These are phyloP conservation scores for Phytopythium aichiense DNA, from an alignment of 352 stramenopile genomes.

Conservation along the genomic window DNA sequence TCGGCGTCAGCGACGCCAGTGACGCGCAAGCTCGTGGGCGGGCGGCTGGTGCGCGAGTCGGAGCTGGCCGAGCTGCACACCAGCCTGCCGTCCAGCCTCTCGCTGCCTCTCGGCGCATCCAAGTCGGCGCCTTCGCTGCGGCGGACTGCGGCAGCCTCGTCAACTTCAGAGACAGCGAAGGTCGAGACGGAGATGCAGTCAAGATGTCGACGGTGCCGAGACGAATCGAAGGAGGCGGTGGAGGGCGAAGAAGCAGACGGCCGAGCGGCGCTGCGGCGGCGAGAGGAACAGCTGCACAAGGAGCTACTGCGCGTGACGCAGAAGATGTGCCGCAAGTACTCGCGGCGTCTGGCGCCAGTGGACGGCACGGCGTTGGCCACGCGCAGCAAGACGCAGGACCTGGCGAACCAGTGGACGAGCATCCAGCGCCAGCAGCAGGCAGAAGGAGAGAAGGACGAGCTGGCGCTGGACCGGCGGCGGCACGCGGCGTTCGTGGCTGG, in stretches of 20 bases:
- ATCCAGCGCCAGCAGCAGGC: slow-evolving; percentile 20
- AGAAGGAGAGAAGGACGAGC: slow-evolving; percentile 10
- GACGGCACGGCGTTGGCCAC: slow-evolving; percentile 10
- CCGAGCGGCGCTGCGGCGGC: slow-evolving; percentile 20
- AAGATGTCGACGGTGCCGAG: background rate
- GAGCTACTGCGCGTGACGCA: slow-evolving; percentile 55
- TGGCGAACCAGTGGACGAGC: slow-evolving; percentile 45
- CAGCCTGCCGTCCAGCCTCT: background rate
- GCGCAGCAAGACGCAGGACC: slow-evolving; percentile 28
- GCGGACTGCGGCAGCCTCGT: background rate
- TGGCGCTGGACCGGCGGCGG: slow-evolving; percentile 25
- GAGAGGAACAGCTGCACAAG: slow-evolving; percentile 36
- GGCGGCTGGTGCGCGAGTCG: slow-evolving; percentile 24
- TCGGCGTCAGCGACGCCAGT: slow-evolving; percentile 26
- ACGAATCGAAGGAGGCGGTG: background rate
- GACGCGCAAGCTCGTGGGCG: slow-evolving; percentile 34
- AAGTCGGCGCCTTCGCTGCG: slow-evolving; percentile 2
- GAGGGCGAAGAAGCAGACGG: slow-evolving; percentile 12
- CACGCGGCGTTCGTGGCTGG: slow-evolving; percentile 54
- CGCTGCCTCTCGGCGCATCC: background rate
- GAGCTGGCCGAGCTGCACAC: background rate
- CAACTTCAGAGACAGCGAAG: background rate
- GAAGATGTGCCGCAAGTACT: slow-evolving; percentile 75
- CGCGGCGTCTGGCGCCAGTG: slow-evolving; percentile 39
- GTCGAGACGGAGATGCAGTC: slow-evolving; percentile 2